A percentile compares a stretch with the other conserved stretches of the same genome.
These are phyloP conservation scores for Rhizophora apiculata DNA, from an alignment of 345 rosid genomes.

Conservation along the genomic window DNA sequence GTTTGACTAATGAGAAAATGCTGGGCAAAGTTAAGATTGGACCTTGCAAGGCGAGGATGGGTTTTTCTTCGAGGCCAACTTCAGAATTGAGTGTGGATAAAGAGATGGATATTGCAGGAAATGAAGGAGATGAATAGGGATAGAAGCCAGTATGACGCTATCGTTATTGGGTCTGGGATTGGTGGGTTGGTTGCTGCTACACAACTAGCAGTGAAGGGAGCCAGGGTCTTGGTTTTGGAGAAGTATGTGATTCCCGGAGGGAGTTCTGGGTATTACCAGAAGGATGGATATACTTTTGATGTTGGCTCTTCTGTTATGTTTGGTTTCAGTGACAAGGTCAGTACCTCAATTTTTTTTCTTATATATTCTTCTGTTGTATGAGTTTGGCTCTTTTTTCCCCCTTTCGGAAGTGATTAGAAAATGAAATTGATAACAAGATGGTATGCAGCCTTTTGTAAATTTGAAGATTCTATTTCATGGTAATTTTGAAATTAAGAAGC, in stretches of 20 bases:
- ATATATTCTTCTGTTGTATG: background rate
- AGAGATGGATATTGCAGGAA: slow-evolving; percentile 26
- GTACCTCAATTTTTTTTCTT: slow-evolving; percentile 5
- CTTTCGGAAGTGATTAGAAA: background rate
- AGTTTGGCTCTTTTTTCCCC: background rate
- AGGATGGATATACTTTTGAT: slow-evolving; percentile 90
- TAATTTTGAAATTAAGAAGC: background rate
- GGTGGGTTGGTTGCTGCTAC: slow-evolving; percentile 93
- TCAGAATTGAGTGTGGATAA: slow-evolving; percentile 39
- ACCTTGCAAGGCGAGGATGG: slow-evolving; percentile 5
- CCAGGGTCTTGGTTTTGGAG: slow-evolving; percentile 77
- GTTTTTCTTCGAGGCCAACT: slow-evolving; percentile 24
- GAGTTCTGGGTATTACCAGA: slow-evolving; percentile 84
- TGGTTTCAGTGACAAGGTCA: slow-evolving; percentile 87
- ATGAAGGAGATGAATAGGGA: slow-evolving; percentile 24
- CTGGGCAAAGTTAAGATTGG: slow-evolving; percentile 12
- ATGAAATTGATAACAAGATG: too few relatives aligned
- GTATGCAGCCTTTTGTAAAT: background rate
- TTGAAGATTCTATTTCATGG: background rate
- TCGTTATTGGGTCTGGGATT: slow-evolving; percentile 87
- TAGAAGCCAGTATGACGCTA: slow-evolving; percentile 55
- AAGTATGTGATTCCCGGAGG: slow-evolving; percentile 97
- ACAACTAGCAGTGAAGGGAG: slow-evolving; percentile 85
- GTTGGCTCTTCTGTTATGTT: slow-evolving; percentile 98
- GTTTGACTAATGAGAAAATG: slow-evolving; percentile 1